Evolutionary conservation across 805 yeast species (phyloP).

Genomic region (Kuraishia piskuri): DNA sequence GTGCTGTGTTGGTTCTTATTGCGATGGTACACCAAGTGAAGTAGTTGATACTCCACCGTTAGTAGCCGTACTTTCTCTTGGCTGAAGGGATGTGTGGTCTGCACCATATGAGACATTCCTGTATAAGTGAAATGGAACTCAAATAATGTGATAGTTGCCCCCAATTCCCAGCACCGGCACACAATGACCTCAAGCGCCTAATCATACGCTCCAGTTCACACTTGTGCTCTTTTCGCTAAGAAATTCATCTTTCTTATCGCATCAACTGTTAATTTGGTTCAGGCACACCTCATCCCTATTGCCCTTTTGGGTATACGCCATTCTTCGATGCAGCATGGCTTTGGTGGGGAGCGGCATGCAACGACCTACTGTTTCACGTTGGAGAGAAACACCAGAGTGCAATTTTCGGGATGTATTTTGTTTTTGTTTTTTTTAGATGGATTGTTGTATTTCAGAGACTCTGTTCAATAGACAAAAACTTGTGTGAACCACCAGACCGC

Average conservation of each 20-base stretch:
- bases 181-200: too few relatives aligned
- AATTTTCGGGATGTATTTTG: neutral
- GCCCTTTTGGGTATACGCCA: neutral
- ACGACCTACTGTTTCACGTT: neutral
- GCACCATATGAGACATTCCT: neutral
- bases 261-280: neutral
- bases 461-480: too few relatives aligned
- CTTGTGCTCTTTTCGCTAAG: neutral
- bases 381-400: neutral
- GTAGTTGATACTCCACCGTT: constrained; percentile 42
- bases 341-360: neutral
- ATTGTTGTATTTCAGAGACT: too few relatives aligned
- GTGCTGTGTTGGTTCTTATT: constrained; percentile 70
- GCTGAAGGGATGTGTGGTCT: neutral
- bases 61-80: constrained; percentile 9
- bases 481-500: too few relatives aligned
- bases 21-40: constrained; percentile 61
- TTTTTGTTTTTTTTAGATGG: too few relatives aligned
- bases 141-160: neutral
- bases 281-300: neutral
- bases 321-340: neutral
- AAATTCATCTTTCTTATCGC: neutral
- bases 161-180: too few relatives aligned
- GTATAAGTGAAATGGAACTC: neutral
- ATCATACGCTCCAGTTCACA: too few relatives aligned